A percentile compares a stretch with the other conserved stretches of the same genome.
These are phyloP conservation scores for Dinochytrium kinnereticum DNA, from an alignment of 371 early-diverging fungal species.

Conservation along the genomic window DNA sequence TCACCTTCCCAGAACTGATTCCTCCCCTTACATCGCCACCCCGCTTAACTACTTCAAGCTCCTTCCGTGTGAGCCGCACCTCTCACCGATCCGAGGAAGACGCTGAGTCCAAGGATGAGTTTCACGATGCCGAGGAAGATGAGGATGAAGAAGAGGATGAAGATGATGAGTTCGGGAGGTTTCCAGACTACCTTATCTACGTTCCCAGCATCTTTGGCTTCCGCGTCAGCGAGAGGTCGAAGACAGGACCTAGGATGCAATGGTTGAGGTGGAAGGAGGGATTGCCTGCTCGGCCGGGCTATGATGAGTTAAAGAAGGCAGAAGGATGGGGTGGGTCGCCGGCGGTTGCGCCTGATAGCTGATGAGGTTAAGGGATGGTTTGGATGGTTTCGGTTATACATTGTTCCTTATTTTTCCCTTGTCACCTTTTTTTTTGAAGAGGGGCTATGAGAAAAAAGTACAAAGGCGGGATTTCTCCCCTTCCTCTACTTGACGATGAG, in stretches of 20 bases:
- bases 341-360: neutral
- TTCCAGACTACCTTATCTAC: constrained; percentile 58
- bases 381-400: too few relatives aligned
- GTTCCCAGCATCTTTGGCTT: constrained; percentile 85
- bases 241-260: constrained; percentile 50
- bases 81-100: constrained; percentile 4
- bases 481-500: too few relatives aligned
- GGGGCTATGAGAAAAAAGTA: too few relatives aligned
- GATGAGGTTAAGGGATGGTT: too few relatives aligned
- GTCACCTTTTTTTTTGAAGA: too few relatives aligned
- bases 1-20: constrained; percentile 84
- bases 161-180: constrained; percentile 33
- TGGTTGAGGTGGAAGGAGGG: constrained; percentile 52
- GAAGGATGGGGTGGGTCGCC: neutral
- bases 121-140: constrained; percentile 24
- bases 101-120: constrained; percentile 18
- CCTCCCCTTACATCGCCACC: constrained; percentile 51
- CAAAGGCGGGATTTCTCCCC: too few relatives aligned
- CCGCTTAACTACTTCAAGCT: constrained; percentile 21
- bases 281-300: neutral
- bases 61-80: constrained; percentile 16
- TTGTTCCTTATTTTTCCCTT: too few relatives aligned
- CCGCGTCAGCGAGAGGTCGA: constrained; percentile 53
- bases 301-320: neutral
- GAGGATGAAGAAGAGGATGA: constrained; percentile 24